A percentile compares a stretch with the other conserved stretches of the same genome.
Conservation (phyloP, 176 grass and related monocot species). For the Oryza meridionalis region DNA sequence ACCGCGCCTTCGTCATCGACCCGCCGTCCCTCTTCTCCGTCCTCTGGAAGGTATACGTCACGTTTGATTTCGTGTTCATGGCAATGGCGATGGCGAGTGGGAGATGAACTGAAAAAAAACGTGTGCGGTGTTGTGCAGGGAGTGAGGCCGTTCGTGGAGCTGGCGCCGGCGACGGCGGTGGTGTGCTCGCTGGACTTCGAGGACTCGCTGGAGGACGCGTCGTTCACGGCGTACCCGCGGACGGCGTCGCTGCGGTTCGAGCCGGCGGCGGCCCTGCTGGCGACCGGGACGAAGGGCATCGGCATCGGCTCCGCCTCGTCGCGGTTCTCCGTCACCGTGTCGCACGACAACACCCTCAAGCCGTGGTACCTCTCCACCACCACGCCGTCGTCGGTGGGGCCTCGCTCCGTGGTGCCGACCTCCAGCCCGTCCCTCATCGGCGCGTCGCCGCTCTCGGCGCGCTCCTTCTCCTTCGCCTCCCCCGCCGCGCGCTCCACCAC, state of each 20-base stretch:
- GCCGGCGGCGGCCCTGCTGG: conserved; percentile 33
- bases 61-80: background rate
- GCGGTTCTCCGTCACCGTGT: conserved; percentile 88
- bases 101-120: background rate
- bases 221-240: conserved; percentile 76
- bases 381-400: conserved; percentile 44
- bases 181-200: conserved; percentile 94
- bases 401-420: conserved; percentile 61
- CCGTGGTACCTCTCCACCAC: conserved; percentile 99
- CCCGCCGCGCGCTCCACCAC: conserved; percentile 65
- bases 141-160: conserved; percentile 81
- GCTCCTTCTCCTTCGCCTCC: conserved; percentile 98
- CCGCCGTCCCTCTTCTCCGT: conserved; percentile 92
- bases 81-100: background rate
- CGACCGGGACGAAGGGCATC: conserved; percentile 16
- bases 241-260: conserved; percentile 90
- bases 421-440: conserved; percentile 83
- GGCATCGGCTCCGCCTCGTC: conserved; percentile 71
- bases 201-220: conserved; percentile 85
- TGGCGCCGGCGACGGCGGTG: conserved; percentile 57
- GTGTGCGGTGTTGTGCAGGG: conserved; percentile 46
- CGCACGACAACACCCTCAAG: conserved; percentile 84
- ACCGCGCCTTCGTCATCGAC: conserved; percentile 95
- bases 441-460: conserved; percentile 85
- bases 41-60: conserved; percentile 90